A percentile compares a stretch with the other conserved stretches of the same genome.
Evolutionary conservation across 345 rosid genomes (phyloP).

Genomic region (Acer campestre): DNA sequence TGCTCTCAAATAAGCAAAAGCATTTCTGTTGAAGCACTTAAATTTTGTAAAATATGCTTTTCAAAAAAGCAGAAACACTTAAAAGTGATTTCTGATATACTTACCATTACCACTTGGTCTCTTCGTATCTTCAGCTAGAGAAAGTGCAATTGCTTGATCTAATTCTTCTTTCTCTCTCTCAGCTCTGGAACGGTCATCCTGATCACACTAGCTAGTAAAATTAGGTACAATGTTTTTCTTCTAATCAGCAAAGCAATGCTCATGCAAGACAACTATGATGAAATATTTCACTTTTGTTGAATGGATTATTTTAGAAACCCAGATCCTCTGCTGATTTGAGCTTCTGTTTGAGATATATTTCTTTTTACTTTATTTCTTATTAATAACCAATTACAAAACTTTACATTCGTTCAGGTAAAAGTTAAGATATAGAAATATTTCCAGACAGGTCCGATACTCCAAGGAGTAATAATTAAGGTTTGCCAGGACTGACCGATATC

Average conservation of each 20-base stretch:
- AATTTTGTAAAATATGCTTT: too few species aligned
- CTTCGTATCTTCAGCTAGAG: constrained; percentile 58
- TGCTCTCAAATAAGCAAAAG: background rate
- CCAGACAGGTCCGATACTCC: too few species aligned
- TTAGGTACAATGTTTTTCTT: too few species aligned
- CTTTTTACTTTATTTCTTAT: too few species aligned
- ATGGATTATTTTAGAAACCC: too few species aligned
- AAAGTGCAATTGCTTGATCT: constrained; percentile 67
- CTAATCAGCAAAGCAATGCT: too few species aligned
- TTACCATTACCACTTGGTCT: constrained; percentile 70
- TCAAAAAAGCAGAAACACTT: background rate
- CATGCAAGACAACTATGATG: too few species aligned
- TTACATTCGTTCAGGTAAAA: background rate
- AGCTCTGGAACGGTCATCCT: constrained; percentile 67
- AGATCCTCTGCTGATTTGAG: too few species aligned
- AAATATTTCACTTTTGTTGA: background rate
- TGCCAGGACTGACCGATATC: too few species aligned
- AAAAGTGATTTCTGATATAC: background rate
- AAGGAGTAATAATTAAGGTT: too few species aligned
- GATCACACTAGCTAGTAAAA: background rate
- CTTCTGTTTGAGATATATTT: too few species aligned
- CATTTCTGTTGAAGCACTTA: too few species aligned
- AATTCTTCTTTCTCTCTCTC: constrained; percentile 64
- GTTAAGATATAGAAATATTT: background rate
- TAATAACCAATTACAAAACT: background rate